phyloP scores from a whole-genome alignment of 2,329 filamentous ascomycete species.

The Aspergillus terreus region DNA sequence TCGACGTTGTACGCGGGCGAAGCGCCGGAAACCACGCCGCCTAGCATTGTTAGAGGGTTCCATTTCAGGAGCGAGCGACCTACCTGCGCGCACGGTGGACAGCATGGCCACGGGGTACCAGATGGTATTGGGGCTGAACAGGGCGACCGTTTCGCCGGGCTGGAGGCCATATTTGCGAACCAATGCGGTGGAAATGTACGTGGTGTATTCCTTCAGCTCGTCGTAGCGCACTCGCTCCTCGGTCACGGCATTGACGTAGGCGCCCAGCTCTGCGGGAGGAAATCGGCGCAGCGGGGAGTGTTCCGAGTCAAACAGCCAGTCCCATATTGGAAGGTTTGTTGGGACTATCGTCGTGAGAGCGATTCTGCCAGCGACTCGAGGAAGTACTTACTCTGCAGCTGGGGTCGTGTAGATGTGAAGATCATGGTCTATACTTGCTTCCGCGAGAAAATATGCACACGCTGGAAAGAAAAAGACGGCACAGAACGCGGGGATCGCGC shows the following conservation, averaged over 20 bases:
- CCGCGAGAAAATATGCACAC: background rate
- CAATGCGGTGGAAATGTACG: conserved; percentile 58
- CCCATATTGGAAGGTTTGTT: conserved; percentile 47
- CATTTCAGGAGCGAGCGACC: background rate
- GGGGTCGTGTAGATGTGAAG: conserved; percentile 1
- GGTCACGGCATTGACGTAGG: conserved; percentile 52
- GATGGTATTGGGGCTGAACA: conserved; percentile 63
- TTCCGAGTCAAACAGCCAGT: conserved; percentile 56
- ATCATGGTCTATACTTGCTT: conserved; percentile 1
- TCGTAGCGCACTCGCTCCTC: conserved; percentile 56
- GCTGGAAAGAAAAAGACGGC: background rate
- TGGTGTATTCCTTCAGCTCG: conserved; percentile 56
- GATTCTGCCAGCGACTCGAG: background rate
- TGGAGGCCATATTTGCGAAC: conserved; percentile 53
- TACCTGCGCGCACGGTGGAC: conserved; percentile 49
- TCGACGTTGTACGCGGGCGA: conserved; percentile 64
- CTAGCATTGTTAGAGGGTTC: conserved; percentile 4
- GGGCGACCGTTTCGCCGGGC: conserved; percentile 53
- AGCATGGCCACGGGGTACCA: conserved; percentile 66
- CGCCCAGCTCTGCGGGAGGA: conserved; percentile 41
- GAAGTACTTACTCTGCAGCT: background rate
- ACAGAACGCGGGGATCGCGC: background rate
- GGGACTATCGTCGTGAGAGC: conserved; percentile 7
- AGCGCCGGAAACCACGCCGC: conserved; percentile 58
- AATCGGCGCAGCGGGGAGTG: conserved; percentile 48